Base-by-base conservation (phyloP, 2,329 filamentous ascomycete genomes). In the Penicillium sp. region DNA sequence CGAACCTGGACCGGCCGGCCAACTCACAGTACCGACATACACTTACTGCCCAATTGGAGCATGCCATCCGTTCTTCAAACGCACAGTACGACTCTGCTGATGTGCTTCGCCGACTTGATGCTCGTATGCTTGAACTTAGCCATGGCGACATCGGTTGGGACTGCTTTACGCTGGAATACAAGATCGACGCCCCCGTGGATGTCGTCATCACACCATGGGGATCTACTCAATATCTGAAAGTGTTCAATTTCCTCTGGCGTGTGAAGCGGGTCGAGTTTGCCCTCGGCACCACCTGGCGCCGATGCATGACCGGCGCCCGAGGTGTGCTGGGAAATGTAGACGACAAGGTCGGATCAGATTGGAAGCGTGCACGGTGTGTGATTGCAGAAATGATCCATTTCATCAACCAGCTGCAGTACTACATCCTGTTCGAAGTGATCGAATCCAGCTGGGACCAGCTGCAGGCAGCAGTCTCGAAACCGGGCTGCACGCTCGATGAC, bases 371-470 rank as follows among this genome's bases (percentile, higher is more conserved):
- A 4, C 80, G 91, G 47, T 93, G 90, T 48, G 84, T 85, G 14
- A 82, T 97, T 29, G 90, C 91, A 10, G 94, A 98, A 69, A 98
- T 98, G 93, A 88, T 97, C 13, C 94, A 98, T 67, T 97, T 98
- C 63, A 85, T 97, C 62, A 89, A 89, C 54, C 93, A 98, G 69
- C 78, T 98, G 11, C 93, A 98, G 69, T 96, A 97, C 73, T 98
- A 98, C 68, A 96, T 98, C 57, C 77, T 98, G 8, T 98, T 97
- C 63, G 93, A 98, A 69, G 93, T 98, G 57, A 97, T 98, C 58
- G 93, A 98, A 68, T 86, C 87, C 28, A 93, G 88, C 40, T 98
- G 93, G 94, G 87, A 87, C 51, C 86, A 91, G 63, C 78, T 98
- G 2, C 87, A 96, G 67, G 79, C 81, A 23, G 85, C 86, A 26